These are phyloP conservation scores for Anisodus tanguticus DNA, from an alignment of 257 asterid species.

Conservation along the genomic window DNA sequence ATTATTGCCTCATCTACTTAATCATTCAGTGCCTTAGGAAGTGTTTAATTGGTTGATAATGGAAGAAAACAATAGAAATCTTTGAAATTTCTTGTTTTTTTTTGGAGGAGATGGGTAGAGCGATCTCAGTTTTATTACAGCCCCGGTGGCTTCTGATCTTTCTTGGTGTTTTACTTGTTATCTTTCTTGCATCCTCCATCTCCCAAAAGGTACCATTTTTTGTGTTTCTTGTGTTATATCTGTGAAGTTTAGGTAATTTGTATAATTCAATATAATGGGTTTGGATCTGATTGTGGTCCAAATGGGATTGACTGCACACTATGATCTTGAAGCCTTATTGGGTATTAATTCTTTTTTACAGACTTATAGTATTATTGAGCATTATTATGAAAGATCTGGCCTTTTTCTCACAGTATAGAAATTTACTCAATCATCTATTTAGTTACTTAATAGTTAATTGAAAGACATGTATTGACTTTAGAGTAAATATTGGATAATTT, in stretches of 20 bases:
- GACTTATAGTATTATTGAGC: background rate
- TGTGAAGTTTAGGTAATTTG: background rate
- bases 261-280: background rate
- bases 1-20: background rate
- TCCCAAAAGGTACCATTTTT: constrained; percentile 52
- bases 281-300: background rate
- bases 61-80: background rate
- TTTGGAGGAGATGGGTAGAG: constrained; percentile 61
- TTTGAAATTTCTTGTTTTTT: background rate
- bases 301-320: background rate
- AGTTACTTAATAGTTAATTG: background rate
- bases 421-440: background rate
- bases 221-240: background rate
- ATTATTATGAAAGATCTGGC: background rate
- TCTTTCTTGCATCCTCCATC: constrained; percentile 58
- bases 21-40: background rate
- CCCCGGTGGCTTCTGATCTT: constrained; percentile 64
- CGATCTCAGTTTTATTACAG: constrained; percentile 69
- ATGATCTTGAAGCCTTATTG: background rate
- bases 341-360: background rate
- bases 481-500: background rate
- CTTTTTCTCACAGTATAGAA: too few relatives aligned
- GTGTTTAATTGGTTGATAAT: background rate
- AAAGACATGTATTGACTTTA: background rate
- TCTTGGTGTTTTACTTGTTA: constrained; percentile 54